Evolutionary conservation across 768 basidiomycete genomes (phyloP).

Genomic region (Termitomyces sp.): DNA sequence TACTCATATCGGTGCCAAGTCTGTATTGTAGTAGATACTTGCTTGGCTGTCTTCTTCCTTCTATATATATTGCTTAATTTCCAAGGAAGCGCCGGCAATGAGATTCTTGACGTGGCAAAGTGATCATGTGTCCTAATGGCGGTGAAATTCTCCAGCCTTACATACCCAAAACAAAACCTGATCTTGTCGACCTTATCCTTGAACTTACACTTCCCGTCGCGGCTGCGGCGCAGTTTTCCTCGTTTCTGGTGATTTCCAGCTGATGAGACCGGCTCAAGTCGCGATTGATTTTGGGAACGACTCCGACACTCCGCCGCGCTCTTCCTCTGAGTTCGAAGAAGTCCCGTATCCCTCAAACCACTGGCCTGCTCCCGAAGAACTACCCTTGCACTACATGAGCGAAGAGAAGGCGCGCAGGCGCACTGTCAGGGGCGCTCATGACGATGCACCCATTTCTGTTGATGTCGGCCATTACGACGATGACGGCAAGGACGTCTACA

Average conservation of each 20-base stretch:
- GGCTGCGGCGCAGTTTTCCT: conserved; percentile 6
- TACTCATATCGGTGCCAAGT: conserved; percentile 10
- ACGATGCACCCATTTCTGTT: conserved; percentile 17
- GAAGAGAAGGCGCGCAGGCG: conserved; percentile 69
- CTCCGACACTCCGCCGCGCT: conserved; percentile 45
- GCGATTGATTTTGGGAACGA: conserved; percentile 68
- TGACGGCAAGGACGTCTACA: conserved; percentile 52
- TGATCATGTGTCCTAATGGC: conserved; percentile 25
- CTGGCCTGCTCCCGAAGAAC: conserved; percentile 37
- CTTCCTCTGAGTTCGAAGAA: conserved; percentile 73
- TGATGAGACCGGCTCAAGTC: conserved; percentile 65
- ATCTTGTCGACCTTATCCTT: conserved; percentile 5
- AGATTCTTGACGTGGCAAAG: conserved; percentile 31
- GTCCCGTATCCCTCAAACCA: conserved; percentile 53
- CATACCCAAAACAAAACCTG: not conserved
- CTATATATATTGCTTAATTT: conserved; percentile 20
- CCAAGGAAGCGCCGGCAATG: conserved; percentile 6
- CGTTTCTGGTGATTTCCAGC: conserved; percentile 25
- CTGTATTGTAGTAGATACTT: conserved; percentile 10
- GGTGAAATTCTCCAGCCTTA: not conserved
- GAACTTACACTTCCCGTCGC: conserved; percentile 4
- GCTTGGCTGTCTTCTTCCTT: conserved; percentile 7
- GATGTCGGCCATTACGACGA: conserved; percentile 39
- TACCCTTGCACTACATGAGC: conserved; percentile 51
- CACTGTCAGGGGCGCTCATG: conserved; percentile 29